Evolutionary conservation across 2,329 filamentous ascomycete genomes (phyloP), one percentile per base, ranked within the genome.

Genomic region (Metarhizium humberi): DNA sequence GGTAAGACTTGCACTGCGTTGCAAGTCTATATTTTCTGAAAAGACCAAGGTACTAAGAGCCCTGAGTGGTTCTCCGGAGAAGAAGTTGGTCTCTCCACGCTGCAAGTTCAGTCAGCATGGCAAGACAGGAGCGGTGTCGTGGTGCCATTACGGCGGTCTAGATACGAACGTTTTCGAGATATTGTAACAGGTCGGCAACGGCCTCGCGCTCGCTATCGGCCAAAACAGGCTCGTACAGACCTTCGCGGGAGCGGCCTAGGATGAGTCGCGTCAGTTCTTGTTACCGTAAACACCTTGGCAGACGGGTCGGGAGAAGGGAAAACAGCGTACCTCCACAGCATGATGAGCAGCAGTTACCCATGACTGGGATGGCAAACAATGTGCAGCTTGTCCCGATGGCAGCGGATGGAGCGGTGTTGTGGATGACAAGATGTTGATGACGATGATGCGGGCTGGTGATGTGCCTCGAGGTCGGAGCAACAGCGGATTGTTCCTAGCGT

Each of bases 11-110:
- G 94, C 94, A 75, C 94, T 97, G 62, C 94, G 84, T 75, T 99
- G 94, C 53, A 99, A 80, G 71, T 99, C 94, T 69, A 99, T 92
- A 75, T 99, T 99, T 73, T 97, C 92, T 56, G 94, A 99, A 71
- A 96, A 99, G 56, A 99, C 94, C 30, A 99, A 82, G 13, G 92
- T 99, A 73, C 90, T 96, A 56, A 99, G 77, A 49, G 94, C 92
- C 73, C 88, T 88, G 56, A 99, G 84, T 49, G 94, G 94, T 68
- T 96, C 92, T 73, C 94, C 94, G 42, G 89, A 87, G 75, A 99
- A 99, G 82, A 99, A 99, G 73, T 99, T 92, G 65, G 92, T 97
- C 72, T 99, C 94, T 68, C 86, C 88, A 69, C 94, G 87, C 94
- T 96, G 70, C 58, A 58, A 57, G 51, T 51, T 43, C 13, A 2